Conservation (phyloP, 1,284 basidiomycete species). For the Gomphus sp. region DNA sequence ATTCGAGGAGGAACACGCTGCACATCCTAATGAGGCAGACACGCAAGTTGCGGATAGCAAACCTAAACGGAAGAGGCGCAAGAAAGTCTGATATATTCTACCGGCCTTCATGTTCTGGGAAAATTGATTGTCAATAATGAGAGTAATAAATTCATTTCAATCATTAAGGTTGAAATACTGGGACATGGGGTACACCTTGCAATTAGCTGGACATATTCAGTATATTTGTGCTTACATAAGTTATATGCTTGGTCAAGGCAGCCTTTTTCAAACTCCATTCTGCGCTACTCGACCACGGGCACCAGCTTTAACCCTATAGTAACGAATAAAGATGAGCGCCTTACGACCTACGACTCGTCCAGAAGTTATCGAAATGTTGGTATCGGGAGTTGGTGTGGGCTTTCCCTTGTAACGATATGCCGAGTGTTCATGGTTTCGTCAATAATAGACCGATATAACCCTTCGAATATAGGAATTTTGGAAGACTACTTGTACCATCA, state of each 20-base stretch:
- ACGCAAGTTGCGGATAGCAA: slow-evolving; percentile 15
- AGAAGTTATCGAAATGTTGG: slow-evolving; percentile 81
- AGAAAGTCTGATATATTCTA: too few relatives aligned
- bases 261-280: too few relatives aligned
- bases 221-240: too few relatives aligned
- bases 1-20: neutral
- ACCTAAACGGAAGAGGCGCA: slow-evolving; percentile 11
- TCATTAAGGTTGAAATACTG: too few relatives aligned
- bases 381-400: slow-evolving; percentile 80
- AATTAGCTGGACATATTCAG: too few relatives aligned
- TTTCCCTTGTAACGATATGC: neutral
- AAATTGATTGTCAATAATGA: too few relatives aligned
- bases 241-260: too few relatives aligned
- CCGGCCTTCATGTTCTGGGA: too few relatives aligned
- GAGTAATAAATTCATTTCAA: too few relatives aligned
- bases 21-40: neutral
- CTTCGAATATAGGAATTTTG: slow-evolving; percentile 83
- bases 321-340: slow-evolving; percentile 2
- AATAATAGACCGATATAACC: slow-evolving; percentile 84
- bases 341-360: slow-evolving; percentile 63
- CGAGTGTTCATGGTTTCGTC: slow-evolving; percentile 11
- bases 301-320: too few relatives aligned
- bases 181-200: too few relatives aligned
- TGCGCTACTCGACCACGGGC: too few relatives aligned
- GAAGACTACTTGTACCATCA: slow-evolving; percentile 95